Conservation (phyloP, 1,284 basidiomycete genomes). For the Neolentinus lepideus region DNA sequence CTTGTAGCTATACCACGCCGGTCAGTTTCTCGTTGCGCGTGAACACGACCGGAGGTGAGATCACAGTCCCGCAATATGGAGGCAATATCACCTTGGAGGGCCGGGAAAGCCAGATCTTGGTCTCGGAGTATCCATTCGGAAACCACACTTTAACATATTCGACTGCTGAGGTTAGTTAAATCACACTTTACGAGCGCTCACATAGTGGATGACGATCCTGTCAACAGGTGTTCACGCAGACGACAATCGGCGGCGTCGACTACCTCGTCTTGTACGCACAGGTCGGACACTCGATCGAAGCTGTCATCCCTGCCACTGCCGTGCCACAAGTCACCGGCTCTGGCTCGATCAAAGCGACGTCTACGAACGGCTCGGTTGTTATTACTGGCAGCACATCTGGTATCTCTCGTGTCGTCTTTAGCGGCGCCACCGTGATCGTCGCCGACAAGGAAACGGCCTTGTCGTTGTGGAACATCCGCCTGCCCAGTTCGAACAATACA, state of each 20-base stretch:
- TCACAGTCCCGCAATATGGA: constrained; percentile 26
- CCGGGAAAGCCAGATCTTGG: constrained; percentile 36
- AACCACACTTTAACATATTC: constrained; percentile 27
- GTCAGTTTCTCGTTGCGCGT: constrained; percentile 28
- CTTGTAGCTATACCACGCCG: constrained; percentile 10
- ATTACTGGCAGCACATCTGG: constrained; percentile 29
- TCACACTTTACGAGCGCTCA: background rate
- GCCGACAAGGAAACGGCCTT: constrained; percentile 35
- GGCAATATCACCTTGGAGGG: constrained; percentile 30
- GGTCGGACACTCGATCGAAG: constrained; percentile 26
- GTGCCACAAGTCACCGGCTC: constrained; percentile 9
- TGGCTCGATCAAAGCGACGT: constrained; percentile 9
- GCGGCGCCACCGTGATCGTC: constrained; percentile 24
- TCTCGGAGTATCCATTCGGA: constrained; percentile 35
- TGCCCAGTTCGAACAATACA: constrained; percentile 13
- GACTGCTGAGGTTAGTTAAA: constrained; percentile 31
- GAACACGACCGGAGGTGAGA: constrained; percentile 25
- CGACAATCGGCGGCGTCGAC: constrained; percentile 26
- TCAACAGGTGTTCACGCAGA: constrained; percentile 27
- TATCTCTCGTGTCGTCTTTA: constrained; percentile 23
- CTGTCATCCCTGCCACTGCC: constrained; percentile 18
- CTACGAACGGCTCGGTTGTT: constrained; percentile 15
- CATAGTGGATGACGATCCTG: background rate
- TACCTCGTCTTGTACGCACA: constrained; percentile 30
- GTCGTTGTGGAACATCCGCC: constrained; percentile 29